Evolutionary conservation across 148 eudicot species (phyloP).

Genomic region (Vaccinium darrowii): DNA sequence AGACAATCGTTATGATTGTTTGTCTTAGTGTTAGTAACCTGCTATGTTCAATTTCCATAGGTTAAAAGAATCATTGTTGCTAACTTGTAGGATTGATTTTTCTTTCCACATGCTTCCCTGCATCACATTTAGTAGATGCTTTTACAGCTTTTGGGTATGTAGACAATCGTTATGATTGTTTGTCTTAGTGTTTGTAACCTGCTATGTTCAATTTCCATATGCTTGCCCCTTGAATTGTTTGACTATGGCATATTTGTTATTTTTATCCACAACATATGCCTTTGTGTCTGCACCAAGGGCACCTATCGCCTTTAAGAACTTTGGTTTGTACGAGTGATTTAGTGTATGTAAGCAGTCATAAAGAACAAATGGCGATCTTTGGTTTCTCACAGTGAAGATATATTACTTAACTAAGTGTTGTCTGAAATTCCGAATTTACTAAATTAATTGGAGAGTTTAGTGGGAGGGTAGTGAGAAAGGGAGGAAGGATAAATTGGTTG

Average conservation of each 20-base stretch:
- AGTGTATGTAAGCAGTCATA: neutral
- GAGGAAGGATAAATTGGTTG: neutral
- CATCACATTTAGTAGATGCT: neutral
- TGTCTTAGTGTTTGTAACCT: neutral
- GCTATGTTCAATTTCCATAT: neutral
- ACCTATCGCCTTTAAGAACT: neutral
- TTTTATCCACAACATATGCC: neutral
- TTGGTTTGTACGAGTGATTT: neutral
- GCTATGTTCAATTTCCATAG: neutral
- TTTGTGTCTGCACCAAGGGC: neutral
- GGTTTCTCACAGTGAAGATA: neutral
- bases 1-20: neutral
- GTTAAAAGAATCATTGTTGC: neutral
- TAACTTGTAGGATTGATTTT: neutral
- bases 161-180: neutral
- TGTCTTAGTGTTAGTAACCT: neutral
- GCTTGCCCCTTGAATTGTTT: neutral
- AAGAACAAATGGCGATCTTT: neutral
- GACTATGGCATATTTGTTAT: neutral
- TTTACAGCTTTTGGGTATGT: neutral
- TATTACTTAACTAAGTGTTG: neutral
- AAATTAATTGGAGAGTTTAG: neutral
- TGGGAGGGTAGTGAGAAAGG: neutral
- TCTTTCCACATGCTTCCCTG: neutral
- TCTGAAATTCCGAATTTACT: neutral